phyloP scores from a whole-genome alignment of 192 early-diverging fungal genomes.

The Coemansia sp. region DNA sequence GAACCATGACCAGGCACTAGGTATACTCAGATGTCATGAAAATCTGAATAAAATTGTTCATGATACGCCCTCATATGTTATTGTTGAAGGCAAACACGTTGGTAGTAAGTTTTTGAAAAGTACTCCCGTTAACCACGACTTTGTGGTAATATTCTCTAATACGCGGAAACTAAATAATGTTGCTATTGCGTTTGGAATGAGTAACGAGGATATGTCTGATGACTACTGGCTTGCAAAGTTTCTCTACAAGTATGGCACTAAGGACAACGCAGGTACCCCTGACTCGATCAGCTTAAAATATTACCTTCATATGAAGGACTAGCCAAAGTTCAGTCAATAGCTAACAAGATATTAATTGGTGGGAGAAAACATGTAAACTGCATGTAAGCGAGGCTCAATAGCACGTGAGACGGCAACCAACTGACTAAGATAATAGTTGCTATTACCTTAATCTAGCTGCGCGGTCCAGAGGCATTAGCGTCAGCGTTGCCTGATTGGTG shows the following conservation, averaged over 20 bases:
- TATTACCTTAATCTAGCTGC: too few species aligned
- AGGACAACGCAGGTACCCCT: neutral
- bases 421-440: neutral
- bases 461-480: too few species aligned
- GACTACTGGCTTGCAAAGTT: neutral
- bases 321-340: neutral
- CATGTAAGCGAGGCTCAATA: neutral
- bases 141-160: too few species aligned
- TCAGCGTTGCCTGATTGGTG: too few species aligned
- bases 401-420: too few species aligned
- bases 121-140: too few species aligned
- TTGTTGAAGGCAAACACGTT: neutral
- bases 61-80: neutral
- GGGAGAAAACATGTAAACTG: neutral
- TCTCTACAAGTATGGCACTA: neutral
- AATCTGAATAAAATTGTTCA: neutral
- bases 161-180: neutral
- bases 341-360: neutral
- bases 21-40: too few species aligned
- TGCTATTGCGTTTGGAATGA: neutral
- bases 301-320: neutral
- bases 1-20: too few species aligned
- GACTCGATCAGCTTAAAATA: neutral
- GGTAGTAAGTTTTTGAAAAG: too few species aligned
- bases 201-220: neutral